Evolutionary conservation across 1,284 basidiomycete genomes (phyloP).

Genomic region (Rhodotorula sp.): DNA sequence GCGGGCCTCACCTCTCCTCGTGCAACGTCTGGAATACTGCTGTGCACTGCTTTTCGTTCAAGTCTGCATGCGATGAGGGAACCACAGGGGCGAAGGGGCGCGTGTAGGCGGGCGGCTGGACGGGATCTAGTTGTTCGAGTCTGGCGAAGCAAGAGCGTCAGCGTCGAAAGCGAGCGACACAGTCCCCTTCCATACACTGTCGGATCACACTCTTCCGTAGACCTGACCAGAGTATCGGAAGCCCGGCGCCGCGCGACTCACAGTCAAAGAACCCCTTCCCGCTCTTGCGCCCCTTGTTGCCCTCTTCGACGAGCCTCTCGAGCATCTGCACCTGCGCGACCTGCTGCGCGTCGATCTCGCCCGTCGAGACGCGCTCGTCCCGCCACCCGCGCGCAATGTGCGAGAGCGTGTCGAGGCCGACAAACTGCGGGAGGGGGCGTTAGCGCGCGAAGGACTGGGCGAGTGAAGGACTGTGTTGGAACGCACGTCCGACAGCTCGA

Average conservation of each 20-base stretch:
- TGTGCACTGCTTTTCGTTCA: no score
- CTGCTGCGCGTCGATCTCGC: constrained; percentile 54
- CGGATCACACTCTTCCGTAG: no score
- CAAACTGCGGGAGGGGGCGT: constrained; percentile 32
- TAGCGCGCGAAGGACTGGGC: no score
- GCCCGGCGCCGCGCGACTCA: background rate
- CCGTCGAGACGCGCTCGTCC: constrained; percentile 54
- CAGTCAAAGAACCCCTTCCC: constrained; percentile 57
- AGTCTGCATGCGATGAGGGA: no score
- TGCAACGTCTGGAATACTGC: no score
- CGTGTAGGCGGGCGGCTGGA: no score
- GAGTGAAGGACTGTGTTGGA: no score
- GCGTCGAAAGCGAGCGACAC: no score
- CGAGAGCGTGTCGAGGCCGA: constrained; percentile 37
- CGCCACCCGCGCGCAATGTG: constrained; percentile 60
- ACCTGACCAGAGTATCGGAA: background rate
- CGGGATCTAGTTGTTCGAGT: no score
- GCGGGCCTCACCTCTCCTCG: no score
- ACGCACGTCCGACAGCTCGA: constrained; percentile 58
- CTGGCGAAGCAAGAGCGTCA: background rate
- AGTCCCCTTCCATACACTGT: background rate
- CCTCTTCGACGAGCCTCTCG: constrained; percentile 57
- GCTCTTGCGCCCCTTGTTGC: constrained; percentile 59
- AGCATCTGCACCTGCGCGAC: constrained; percentile 55
- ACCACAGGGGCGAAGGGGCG: no score